Evolutionary conservation across 1,284 basidiomycete species (phyloP).

Genomic region (Pterulicium gracile): DNA sequence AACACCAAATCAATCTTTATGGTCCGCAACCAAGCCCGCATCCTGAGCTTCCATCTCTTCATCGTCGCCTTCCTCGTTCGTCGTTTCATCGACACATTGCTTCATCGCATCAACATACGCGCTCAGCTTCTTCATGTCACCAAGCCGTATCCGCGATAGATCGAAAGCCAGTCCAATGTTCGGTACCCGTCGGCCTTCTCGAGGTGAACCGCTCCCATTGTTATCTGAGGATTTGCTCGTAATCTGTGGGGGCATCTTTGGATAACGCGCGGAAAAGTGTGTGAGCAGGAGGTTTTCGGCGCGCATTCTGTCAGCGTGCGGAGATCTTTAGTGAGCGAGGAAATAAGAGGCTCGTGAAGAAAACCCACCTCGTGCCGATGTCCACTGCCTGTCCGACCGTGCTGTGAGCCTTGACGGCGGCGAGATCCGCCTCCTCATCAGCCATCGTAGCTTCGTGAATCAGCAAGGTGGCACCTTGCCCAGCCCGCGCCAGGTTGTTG

Average conservation of each 20-base stretch:
- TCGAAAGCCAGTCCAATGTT: not conserved
- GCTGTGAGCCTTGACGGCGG: conserved; percentile 74
- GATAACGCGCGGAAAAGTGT: conserved; percentile 93
- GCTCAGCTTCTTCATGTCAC: not conserved
- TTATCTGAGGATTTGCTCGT: no score
- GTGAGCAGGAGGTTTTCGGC: conserved; percentile 81
- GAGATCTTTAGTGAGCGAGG: no score
- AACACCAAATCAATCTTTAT: no score
- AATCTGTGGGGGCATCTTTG: conserved; percentile 61
- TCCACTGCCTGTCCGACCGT: conserved; percentile 84
- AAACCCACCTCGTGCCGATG: conserved; percentile 53
- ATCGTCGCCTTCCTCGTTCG: not conserved
- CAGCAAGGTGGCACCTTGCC: conserved; percentile 64
- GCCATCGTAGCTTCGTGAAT: conserved; percentile 94
- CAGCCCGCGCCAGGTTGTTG: conserved; percentile 55
- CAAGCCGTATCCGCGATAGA: not conserved
- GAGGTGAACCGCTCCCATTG: no score
- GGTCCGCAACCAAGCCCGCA: not conserved
- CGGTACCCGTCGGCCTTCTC: no score
- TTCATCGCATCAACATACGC: not conserved
- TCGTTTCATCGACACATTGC: not conserved
- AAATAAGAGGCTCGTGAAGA: not conserved
- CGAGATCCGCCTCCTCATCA: conserved; percentile 66
- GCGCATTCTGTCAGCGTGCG: conserved; percentile 64
- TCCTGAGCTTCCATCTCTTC: not conserved